Evolutionary conservation across 2,329 filamentous ascomycete genomes (phyloP).

Genomic region (Penicillium expansum): DNA sequence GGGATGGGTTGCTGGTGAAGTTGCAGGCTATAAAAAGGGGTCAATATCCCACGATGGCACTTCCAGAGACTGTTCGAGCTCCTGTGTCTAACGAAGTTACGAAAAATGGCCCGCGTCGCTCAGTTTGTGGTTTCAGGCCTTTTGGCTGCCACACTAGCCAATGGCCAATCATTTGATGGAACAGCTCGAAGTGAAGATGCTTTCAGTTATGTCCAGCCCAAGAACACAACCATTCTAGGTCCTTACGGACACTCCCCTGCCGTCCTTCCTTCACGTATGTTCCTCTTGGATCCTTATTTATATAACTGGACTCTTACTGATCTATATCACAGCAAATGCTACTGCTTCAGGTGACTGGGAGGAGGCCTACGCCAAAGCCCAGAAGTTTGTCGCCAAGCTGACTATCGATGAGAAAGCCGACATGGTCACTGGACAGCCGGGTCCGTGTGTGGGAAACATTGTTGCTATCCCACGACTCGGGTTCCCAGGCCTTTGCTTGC

Average conservation of each 20-base stretch:
- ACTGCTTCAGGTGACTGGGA: background rate
- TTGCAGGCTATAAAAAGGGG: background rate
- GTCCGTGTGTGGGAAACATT: slow-evolving; percentile 35
- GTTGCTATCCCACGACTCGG: slow-evolving; percentile 29
- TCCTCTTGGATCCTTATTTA: background rate
- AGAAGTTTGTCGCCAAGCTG: slow-evolving; percentile 18
- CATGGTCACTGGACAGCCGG: slow-evolving; percentile 29
- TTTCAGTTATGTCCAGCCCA: slow-evolving; percentile 6
- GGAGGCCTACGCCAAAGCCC: slow-evolving; percentile 6
- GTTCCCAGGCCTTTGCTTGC: slow-evolving; percentile 32
- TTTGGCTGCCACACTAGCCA: slow-evolving; percentile 4
- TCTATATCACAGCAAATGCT: background rate
- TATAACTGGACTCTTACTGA: background rate
- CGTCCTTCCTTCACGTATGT: slow-evolving; percentile 5
- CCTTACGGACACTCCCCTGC: slow-evolving; percentile 9
- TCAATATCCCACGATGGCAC: background rate
- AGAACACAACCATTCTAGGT: slow-evolving; percentile 8
- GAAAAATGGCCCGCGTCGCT: background rate
- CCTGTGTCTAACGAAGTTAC: background rate
- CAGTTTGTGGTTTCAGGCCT: slow-evolving; percentile 5
- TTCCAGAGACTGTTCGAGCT: background rate
- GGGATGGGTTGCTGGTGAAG: background rate
- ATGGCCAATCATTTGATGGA: slow-evolving; percentile 6
- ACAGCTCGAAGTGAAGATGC: slow-evolving; percentile 1
- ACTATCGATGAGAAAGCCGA: slow-evolving; percentile 28